phyloP scores from a whole-genome alignment of 2,329 filamentous ascomycete species.

The Penicillium vulpinum region DNA sequence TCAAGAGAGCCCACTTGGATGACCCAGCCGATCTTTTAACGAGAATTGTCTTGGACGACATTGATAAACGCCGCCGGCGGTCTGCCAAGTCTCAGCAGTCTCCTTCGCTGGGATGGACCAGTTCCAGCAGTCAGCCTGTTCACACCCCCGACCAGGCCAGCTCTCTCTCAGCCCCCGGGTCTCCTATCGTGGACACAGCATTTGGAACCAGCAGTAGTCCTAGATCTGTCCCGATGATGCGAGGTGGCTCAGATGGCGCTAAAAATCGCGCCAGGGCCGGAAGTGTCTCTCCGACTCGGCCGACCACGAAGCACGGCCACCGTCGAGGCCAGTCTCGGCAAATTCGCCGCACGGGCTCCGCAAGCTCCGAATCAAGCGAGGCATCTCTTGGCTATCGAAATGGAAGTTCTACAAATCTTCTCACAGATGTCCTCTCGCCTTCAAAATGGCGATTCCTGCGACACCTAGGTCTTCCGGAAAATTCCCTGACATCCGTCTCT shows the following conservation, averaged over 20 bases:
- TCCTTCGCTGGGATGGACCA: conserved; percentile 68
- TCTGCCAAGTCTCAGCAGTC: conserved; percentile 84
- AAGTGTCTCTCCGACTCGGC: conserved; percentile 80
- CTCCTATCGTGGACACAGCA: conserved; percentile 53
- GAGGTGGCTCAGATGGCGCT: conserved; percentile 57
- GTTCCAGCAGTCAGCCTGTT: conserved; percentile 60
- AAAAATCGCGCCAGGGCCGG: conserved; percentile 53
- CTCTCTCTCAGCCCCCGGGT: conserved; percentile 69
- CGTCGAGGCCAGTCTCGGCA: conserved; percentile 68
- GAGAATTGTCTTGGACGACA: conserved; percentile 92
- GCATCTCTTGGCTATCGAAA: conserved; percentile 52
- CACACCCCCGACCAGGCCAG: conserved; percentile 64
- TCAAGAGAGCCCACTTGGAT: conserved; percentile 84
- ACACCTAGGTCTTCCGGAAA: conserved; percentile 89
- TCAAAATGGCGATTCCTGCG: conserved; percentile 94
- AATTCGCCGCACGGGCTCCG: conserved; percentile 82
- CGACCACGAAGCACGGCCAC: conserved; percentile 69
- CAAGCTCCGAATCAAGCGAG: conserved; percentile 82
- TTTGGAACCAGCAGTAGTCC: conserved; percentile 53
- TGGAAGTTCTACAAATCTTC: conserved; percentile 75
- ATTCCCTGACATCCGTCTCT: conserved; percentile 78
- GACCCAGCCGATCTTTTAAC: conserved; percentile 88
- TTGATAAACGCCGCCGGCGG: conserved; percentile 84
- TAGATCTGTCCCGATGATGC: conserved; percentile 49
- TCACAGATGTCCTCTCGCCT: conserved; percentile 70